Base-by-base conservation (phyloP, 371 early-diverging fungal species). In the Rhizomucor pusillus region DNA sequence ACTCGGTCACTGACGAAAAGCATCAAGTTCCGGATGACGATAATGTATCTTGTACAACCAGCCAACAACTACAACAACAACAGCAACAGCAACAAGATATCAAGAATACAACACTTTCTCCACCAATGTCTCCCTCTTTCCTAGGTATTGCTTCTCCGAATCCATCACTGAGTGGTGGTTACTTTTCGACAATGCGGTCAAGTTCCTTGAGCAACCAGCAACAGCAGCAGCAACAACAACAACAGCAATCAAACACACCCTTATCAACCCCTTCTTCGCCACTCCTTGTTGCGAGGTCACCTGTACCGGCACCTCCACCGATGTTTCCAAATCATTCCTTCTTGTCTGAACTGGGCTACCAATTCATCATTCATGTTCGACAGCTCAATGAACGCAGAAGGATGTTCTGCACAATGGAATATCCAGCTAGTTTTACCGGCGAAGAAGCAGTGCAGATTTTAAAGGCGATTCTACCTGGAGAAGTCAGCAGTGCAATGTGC, bases 391-490 rank as follows among this genome's bases (percentile, higher is more conserved):
- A 55, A 10, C 48, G 24, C 19, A 50, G 64, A 13, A 43, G 47
- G 11, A 54, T 64, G n/a, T 63, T 64, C 49, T 68, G 63, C 35
- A 52, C 69, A 3, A 49, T 50, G 6, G 69, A 64, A 22, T 68
- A 68, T 48, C 64, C 69, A 16, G 24, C 45, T 5, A 64, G 64
- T 39, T 68, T 68, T 41, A 61, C 61, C 12, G 69, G 69, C 33
- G 57, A 63, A 39, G 69, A 68, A 46, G 69, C 69, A 14, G 59
- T 64, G 57, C 40, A 62, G 47, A 52, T 62, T 16, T 51, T 62
- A 16, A 36, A 56, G 47, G 36, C 48, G 0, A n/a, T 62, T 19
- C 20, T 56, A 18, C 56, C 62, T 11, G 44, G 40, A 2, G 62
- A 48, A 16, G 24, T 48, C 4, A 47, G 52, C 39, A 48, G 46